Evolutionary conservation across 768 basidiomycete species (phyloP), one percentile per base, ranked within the genome.

Genomic region (Collybia sp.): DNA sequence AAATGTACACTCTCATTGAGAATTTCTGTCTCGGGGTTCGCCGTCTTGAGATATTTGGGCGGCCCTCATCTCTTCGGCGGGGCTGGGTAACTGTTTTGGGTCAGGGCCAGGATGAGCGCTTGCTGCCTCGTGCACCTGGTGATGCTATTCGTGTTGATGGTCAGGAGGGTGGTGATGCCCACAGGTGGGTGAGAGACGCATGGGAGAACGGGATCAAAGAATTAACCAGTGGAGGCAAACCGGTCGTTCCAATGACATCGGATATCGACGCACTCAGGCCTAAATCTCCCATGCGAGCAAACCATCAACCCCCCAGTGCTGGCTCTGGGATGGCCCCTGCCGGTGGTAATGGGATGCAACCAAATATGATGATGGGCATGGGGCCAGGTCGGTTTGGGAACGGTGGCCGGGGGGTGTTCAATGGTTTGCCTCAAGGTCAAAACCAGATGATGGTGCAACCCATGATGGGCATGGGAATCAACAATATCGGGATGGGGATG

Each of bases 11-110:
- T 4, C 77, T 99, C 35, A 88, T 98, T 59, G 96, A 99, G 66
- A 97, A 95, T 63, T 98, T 99, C 63, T 98, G 94, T 60, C 83
- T 96, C 42, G 96, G 94, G 4, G 77, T 87, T 0, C 84, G 95
- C 12, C 81, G 96, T 2, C 80, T 99, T 12, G 93, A 98, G 60
- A 67, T 99, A 11, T 97, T 93, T 53, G 92, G 89, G 0, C 79
- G 80, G 2, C 73, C 78, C 0, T 77, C 83, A 18, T 83, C 80
- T 0, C 68, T 90, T 5, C 80, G 94, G 0, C 79, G 83, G 10
- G 95, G 95, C 5, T 99, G 96, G 96, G 84, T 96, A 10, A 89
- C 91, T n/a, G 82, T 85, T 10, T 72, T 88, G 38, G 76, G 75
- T 1, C 80, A 82, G 2, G 81, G 77, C 4, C 82, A 84, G 55